These are phyloP conservation scores for Stentor coeruleus DNA, from an alignment of 73 alveolate genomes.

Conservation along the genomic window DNA sequence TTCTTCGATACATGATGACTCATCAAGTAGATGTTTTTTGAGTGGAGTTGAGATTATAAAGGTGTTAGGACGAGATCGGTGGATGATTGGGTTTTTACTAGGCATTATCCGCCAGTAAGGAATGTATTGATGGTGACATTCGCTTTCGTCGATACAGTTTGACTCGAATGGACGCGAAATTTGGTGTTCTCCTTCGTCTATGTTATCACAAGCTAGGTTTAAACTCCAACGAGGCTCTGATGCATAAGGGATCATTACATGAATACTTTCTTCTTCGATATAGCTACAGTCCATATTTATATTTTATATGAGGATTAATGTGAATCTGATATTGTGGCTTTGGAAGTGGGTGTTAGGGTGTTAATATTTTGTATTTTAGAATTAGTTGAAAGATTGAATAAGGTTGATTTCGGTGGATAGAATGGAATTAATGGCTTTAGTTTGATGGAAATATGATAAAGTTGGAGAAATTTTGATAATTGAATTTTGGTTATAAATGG, in stretches of 20 bases:
- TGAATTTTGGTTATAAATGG: too few relatives aligned
- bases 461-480: too few relatives aligned
- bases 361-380: too few relatives aligned
- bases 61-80: neutral
- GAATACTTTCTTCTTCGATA: constrained; percentile 2
- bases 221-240: neutral
- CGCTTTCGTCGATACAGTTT: neutral
- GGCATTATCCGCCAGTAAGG: neutral
- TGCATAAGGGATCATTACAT: neutral
- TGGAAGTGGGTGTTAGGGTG: too few relatives aligned
- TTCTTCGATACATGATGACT: neutral
- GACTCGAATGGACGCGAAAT: neutral
- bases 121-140: neutral
- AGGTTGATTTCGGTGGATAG: too few relatives aligned
- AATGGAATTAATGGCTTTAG: too few relatives aligned
- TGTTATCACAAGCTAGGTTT: neutral
- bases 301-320: too few relatives aligned
- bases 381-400: too few relatives aligned
- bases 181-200: neutral
- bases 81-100: neutral
- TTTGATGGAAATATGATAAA: too few relatives aligned
- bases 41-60: neutral
- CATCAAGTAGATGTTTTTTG: neutral
- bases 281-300: constrained; percentile 13
- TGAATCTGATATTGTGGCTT: too few relatives aligned